phyloP scores from a whole-genome alignment of 116 monocot genomes.

The Zostera marina region DNA sequence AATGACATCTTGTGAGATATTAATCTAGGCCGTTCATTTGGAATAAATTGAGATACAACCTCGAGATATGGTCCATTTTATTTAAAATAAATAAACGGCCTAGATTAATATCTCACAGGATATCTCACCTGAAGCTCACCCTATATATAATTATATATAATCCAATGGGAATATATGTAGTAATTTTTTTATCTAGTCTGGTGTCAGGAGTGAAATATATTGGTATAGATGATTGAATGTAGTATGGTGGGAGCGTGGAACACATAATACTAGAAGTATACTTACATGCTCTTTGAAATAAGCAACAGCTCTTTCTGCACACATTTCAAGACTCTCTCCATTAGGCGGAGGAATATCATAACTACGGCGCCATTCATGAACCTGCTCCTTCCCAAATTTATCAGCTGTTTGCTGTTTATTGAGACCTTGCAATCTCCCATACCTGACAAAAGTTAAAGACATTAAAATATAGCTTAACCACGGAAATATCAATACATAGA shows the following conservation, averaged over 20 bases:
- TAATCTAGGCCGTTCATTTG: too few relatives aligned
- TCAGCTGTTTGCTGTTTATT: slow-evolving; percentile 98
- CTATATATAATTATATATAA: too few relatives aligned
- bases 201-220: too few relatives aligned
- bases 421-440: slow-evolving; percentile 93
- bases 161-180: neutral
- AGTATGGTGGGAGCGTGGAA: neutral
- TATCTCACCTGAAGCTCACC: too few relatives aligned
- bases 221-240: too few relatives aligned
- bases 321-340: slow-evolving; percentile 96
- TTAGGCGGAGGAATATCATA: slow-evolving; percentile 99
- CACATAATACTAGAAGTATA: neutral
- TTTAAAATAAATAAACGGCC: too few relatives aligned
- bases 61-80: too few relatives aligned
- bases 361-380: slow-evolving; percentile 94
- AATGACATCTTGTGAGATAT: too few relatives aligned
- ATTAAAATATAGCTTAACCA: neutral
- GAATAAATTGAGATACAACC: too few relatives aligned
- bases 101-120: too few relatives aligned
- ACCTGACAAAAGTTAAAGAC: slow-evolving; percentile 30
- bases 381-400: slow-evolving; percentile 74
- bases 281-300: slow-evolving; percentile 81
- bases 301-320: slow-evolving; percentile 91
- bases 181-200: too few relatives aligned
- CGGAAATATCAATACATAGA: neutral